Evolutionary conservation across 2,329 filamentous ascomycete species (phyloP).

Genomic region (Fusarium sp.): DNA sequence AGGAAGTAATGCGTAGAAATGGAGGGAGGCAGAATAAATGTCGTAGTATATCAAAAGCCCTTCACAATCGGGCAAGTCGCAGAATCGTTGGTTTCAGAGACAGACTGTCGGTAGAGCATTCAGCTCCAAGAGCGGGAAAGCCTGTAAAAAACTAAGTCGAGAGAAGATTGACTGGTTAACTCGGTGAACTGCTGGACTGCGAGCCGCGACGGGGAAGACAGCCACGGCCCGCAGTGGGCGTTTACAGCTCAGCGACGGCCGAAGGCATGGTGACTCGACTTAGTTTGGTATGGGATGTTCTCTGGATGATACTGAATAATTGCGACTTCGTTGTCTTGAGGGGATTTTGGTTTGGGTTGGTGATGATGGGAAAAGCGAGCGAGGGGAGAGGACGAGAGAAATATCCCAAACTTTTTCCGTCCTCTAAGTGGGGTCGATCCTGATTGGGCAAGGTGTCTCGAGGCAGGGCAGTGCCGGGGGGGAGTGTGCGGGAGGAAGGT

Average conservation of each 20-base stretch:
- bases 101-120: conserved; percentile 57
- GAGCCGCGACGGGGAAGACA: conserved; percentile 66
- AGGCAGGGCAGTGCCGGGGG: conserved; percentile 35
- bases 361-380: conserved; percentile 52
- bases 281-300: conserved; percentile 66
- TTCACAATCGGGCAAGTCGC: conserved; percentile 51
- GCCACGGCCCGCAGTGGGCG: conserved; percentile 80
- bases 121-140: conserved; percentile 63
- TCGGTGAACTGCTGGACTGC: conserved; percentile 92
- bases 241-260: conserved; percentile 94
- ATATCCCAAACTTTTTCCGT: conserved; percentile 52
- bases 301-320: conserved; percentile 51
- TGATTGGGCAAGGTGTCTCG: conserved; percentile 42
- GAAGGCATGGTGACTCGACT: conserved; percentile 80
- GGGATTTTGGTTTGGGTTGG: conserved; percentile 52
- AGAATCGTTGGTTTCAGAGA: conserved; percentile 55
- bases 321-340: conserved; percentile 77
- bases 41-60: conserved; percentile 44
- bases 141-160: conserved; percentile 79
- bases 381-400: conserved; percentile 47
- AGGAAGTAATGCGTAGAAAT: conserved; percentile 5
- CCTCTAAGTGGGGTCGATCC: conserved; percentile 43
- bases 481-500: conserved; percentile 36
- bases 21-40: conserved; percentile 11
- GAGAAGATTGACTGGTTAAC: conserved; percentile 67